These are phyloP conservation scores for Hirschioporus abietinus DNA, from an alignment of 768 basidiomycete genomes.

Conservation along the genomic window DNA sequence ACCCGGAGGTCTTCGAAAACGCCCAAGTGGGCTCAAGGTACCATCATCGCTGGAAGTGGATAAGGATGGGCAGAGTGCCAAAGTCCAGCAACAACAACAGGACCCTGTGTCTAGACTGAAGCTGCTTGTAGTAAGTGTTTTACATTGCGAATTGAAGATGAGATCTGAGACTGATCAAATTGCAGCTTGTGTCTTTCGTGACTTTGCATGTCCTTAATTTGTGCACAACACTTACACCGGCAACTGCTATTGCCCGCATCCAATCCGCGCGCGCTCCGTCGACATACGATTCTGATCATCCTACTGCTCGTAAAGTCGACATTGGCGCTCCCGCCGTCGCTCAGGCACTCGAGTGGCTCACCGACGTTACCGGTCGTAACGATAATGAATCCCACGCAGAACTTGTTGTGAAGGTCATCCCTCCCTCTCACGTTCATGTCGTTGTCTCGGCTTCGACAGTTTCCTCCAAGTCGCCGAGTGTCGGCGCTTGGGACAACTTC, in stretches of 20 bases:
- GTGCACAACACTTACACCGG: constrained; percentile 79
- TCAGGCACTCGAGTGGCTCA: constrained; percentile 33
- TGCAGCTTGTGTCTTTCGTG: constrained; percentile 83
- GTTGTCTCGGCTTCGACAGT: constrained; percentile 20
- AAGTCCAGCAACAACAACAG: constrained; percentile 45
- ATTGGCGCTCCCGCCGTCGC: constrained; percentile 57
- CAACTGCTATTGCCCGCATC: constrained; percentile 46
- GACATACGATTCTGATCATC: constrained; percentile 11
- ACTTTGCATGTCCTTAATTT: constrained; percentile 90
- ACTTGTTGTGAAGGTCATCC: constrained; percentile 47
- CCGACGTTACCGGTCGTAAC: constrained; percentile 49
- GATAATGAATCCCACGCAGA: constrained; percentile 24
- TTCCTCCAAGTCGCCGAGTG: constrained; percentile 9
- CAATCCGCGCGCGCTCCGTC: constrained; percentile 23
- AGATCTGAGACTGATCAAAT: constrained; percentile 4
- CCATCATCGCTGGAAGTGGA: constrained; percentile 1
- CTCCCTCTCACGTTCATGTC: constrained; percentile 54
- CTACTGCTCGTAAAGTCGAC: constrained; percentile 53
- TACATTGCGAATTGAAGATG: constrained; percentile 6
- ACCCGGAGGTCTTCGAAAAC: not conserved
- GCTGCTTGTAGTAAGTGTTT: constrained; percentile 65
- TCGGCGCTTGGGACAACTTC: constrained; percentile 53
- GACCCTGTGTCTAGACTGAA: constrained; percentile 87
- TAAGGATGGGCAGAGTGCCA: constrained; percentile 12
- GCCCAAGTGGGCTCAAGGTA: not conserved